Conservation (phyloP, 2,329 filamentous ascomycete genomes). For the Blumeriella jaapii region DNA sequence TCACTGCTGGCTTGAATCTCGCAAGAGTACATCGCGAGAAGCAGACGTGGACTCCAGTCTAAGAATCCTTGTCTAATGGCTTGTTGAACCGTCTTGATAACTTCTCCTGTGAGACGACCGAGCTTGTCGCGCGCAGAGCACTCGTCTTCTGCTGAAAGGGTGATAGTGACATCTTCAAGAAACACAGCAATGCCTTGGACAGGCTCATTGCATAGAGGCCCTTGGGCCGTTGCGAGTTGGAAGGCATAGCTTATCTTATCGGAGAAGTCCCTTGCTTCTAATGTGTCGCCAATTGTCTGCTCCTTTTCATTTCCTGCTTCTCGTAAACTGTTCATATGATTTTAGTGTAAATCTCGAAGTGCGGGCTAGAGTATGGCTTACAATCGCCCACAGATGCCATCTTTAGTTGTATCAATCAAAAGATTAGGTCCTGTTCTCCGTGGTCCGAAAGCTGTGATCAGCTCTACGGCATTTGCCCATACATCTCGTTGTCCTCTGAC, state of each 20-base stretch:
- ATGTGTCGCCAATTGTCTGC: conserved; percentile 34
- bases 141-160: conserved; percentile 39
- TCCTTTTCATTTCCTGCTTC: conserved; percentile 20
- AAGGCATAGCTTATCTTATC: conserved; percentile 93
- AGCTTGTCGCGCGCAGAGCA: conserved; percentile 52
- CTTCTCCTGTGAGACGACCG: conserved; percentile 78
- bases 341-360: neutral
- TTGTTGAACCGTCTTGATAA: conserved; percentile 79
- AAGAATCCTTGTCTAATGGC: conserved; percentile 78
- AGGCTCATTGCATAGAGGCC: conserved; percentile 84
- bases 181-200: conserved; percentile 88
- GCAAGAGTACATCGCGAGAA: conserved; percentile 95
- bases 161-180: conserved; percentile 65
- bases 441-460: conserved; percentile 84
- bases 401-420: conserved; percentile 69
- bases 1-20: conserved; percentile 89
- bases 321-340: conserved; percentile 20
- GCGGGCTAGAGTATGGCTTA: conserved; percentile 36
- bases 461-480: conserved; percentile 67
- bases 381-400: conserved; percentile 60
- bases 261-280: conserved; percentile 58
- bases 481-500: conserved; percentile 62
- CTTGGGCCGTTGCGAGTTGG: conserved; percentile 80
- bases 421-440: conserved; percentile 78
- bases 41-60: conserved; percentile 90